Evolutionary conservation across 1,139 yeast species (phyloP).

Genomic region (Saccharomycopsis hybrid): DNA sequence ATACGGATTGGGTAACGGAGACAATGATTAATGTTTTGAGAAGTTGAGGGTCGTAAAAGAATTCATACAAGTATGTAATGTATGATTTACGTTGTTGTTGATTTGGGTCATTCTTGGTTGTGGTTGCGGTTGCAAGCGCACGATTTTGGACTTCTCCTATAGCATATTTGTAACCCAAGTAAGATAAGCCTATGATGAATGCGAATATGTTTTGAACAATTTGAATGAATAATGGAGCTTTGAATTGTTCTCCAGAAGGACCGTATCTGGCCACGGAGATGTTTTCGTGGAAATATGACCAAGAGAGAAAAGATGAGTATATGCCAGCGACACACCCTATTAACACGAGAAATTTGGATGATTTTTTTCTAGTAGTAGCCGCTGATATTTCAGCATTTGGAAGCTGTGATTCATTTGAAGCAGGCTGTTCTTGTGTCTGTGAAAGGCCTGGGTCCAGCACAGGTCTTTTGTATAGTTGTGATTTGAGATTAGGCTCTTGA

Average conservation of each 20-base stretch:
- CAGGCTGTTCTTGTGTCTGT: too few species aligned
- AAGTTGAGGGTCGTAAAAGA: conserved; percentile 25
- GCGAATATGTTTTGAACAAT: conserved; percentile 71
- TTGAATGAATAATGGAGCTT: conserved; percentile 72
- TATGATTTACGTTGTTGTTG: conserved; percentile 1
- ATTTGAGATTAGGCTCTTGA: too few species aligned
- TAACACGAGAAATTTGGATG: conserved; percentile 7
- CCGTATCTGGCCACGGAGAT: conserved; percentile 71
- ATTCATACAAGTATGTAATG: conserved; percentile 4
- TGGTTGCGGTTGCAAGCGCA: not conserved
- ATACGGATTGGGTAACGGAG: conserved; percentile 70
- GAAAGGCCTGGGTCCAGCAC: too few species aligned
- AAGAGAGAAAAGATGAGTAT: conserved; percentile 75
- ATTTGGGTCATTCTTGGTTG: not conserved
- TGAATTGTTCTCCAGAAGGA: conserved; percentile 42
- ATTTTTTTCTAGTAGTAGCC: not conserved
- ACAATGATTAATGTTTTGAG: conserved; percentile 49
- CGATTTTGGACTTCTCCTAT: not conserved
- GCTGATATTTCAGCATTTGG: not conserved
- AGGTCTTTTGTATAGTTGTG: too few species aligned
- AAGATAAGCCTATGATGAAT: conserved; percentile 55
- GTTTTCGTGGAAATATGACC: conserved; percentile 91
- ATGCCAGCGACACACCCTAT: conserved; percentile 58
- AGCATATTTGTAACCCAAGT: conserved; percentile 37
- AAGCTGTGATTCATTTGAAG: too few species aligned